These are phyloP conservation scores for Phytopythium delawarense DNA, from an alignment of 352 stramenopile species.

Conservation along the genomic window DNA sequence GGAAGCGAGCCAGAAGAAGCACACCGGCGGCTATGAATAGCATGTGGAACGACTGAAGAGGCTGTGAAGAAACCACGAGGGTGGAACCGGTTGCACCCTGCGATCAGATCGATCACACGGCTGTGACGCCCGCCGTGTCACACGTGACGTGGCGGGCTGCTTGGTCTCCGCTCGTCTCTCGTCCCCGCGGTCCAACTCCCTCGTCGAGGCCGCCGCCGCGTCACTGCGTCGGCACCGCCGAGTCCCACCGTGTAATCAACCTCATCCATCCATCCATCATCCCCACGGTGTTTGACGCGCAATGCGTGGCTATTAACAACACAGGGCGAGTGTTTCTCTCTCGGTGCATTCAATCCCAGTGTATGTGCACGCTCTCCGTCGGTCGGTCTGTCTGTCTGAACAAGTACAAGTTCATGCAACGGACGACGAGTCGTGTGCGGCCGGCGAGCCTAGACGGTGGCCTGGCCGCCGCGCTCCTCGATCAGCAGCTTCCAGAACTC, in stretches of 20 bases:
- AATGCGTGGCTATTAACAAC: not conserved
- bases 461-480: constrained; percentile 76
- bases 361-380: not conserved
- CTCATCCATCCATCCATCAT: not conserved
- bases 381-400: not conserved
- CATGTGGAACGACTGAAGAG: no score
- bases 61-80: no score
- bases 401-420: not conserved
- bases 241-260: constrained; percentile 4
- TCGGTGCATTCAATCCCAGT: constrained; percentile 1
- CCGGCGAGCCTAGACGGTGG: constrained; percentile 56
- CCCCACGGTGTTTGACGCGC: no score
- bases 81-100: not conserved
- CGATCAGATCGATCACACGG: not conserved
- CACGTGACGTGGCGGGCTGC: not conserved
- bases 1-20: no score
- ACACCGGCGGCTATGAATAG: no score
- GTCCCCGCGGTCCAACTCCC: not conserved
- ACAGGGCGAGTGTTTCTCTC: not conserved
- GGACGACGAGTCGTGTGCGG: not conserved
- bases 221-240: not conserved
- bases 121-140: not conserved
- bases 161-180: not conserved
- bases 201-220: not conserved
- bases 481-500: constrained; percentile 91